A percentile compares a stretch with the other conserved stretches of the same genome.
Evolutionary conservation across 129 eudicot species (phyloP).

Genomic region (Gnaphalium uliginosum): DNA sequence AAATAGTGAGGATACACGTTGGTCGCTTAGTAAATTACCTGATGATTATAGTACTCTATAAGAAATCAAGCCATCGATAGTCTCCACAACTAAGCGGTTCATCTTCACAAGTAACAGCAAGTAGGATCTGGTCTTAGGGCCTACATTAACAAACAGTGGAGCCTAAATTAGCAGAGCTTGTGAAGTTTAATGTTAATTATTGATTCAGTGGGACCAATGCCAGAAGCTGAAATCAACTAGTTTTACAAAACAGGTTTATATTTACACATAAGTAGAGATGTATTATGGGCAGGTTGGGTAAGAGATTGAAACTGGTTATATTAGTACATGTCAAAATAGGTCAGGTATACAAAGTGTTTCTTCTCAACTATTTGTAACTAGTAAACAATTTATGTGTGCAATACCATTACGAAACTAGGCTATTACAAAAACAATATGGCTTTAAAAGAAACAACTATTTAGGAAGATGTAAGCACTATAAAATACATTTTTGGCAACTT

Average conservation of each 20-base stretch:
- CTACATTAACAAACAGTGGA: conserved; percentile 43
- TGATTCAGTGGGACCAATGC: neutral
- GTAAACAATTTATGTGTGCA: neutral
- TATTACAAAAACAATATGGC: neutral
- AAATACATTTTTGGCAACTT: neutral
- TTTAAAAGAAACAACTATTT: neutral
- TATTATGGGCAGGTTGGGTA: neutral
- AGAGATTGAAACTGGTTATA: neutral
- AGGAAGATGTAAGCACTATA: neutral
- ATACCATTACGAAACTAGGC: neutral
- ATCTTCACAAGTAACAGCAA: conserved; percentile 64
- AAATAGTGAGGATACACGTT: neutral
- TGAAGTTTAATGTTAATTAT: neutral
- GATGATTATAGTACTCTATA: conserved; percentile 47
- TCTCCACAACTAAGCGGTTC: conserved; percentile 71
- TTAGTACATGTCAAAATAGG: neutral
- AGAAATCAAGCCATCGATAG: conserved; percentile 60
- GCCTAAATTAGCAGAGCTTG: conserved; percentile 6
- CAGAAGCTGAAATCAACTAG: neutral
- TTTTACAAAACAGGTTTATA: neutral
- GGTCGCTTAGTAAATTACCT: conserved; percentile 10
- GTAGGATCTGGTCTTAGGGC: conserved; percentile 73
- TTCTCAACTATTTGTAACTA: neutral
- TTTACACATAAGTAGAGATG: neutral
- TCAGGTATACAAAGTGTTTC: neutral